Evolutionary conservation across 1,284 basidiomycete genomes (phyloP).

Genomic region (Chondrostereum purpureum): DNA sequence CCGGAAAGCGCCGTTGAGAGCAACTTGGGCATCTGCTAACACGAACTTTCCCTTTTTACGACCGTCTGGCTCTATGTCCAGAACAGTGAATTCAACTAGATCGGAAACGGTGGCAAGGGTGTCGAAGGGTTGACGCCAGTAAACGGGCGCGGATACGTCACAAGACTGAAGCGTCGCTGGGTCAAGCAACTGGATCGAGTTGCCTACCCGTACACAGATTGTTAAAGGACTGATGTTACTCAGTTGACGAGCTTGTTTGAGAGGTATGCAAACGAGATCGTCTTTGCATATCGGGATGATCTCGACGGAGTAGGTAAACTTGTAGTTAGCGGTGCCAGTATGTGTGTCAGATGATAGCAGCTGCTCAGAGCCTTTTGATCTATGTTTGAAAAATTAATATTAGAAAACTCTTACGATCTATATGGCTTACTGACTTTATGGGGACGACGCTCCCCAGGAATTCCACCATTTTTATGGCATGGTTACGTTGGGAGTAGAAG

Average conservation of each 20-base stretch:
- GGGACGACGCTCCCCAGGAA: constrained; percentile 89
- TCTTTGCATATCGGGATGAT: constrained; percentile 97
- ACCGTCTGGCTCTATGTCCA: constrained; percentile 87
- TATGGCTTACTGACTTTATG: constrained; percentile 53
- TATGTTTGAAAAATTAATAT: constrained; percentile 22
- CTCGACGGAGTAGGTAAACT: constrained; percentile 97
- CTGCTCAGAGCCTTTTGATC: constrained; percentile 90
- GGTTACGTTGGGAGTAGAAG: constrained; percentile 87
- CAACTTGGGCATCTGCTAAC: constrained; percentile 92
- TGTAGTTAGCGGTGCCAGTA: constrained; percentile 90
- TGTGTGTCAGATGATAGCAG: constrained; percentile 92
- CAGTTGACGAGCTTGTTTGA: constrained; percentile 74
- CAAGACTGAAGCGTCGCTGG: constrained; percentile 79
- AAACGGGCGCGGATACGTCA: constrained; percentile 78
- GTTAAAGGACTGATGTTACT: constrained; percentile 87
- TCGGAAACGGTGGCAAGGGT: constrained; percentile 79
- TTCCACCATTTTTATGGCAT: constrained; percentile 97
- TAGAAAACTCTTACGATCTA: too few relatives aligned
- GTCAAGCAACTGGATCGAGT: constrained; percentile 88
- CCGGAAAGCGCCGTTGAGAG: constrained; percentile 74
- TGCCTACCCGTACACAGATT: constrained; percentile 87
- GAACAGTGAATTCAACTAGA: constrained; percentile 90
- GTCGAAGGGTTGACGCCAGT: constrained; percentile 89
- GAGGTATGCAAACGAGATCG: constrained; percentile 88
- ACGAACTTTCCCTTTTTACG: constrained; percentile 70